Conservation (phyloP, 176 grass and related monocot genomes). For the Rhynchospora tenuis region DNA sequence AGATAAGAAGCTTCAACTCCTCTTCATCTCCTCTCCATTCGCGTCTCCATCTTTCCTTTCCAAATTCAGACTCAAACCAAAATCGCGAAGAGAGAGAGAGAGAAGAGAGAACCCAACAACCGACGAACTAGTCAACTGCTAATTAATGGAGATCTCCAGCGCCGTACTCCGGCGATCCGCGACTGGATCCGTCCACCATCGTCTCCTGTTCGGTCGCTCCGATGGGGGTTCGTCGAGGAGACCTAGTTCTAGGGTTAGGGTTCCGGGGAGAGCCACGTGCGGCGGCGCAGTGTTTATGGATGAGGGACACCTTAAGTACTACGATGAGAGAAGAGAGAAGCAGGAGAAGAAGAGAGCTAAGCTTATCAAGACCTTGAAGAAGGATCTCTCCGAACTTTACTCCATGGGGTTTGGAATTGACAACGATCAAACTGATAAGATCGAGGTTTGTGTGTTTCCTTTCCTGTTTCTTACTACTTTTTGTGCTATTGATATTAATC, state of each 20-base stretch:
- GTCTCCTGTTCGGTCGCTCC: not conserved
- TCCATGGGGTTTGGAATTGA: slow-evolving; percentile 11
- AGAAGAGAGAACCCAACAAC: not conserved
- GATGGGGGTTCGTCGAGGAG: not conserved
- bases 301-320: slow-evolving; percentile 29
- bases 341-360: slow-evolving; percentile 37
- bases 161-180: not conserved
- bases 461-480: not conserved
- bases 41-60: not conserved
- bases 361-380: slow-evolving; percentile 34
- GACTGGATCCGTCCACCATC: not conserved
- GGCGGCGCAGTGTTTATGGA: slow-evolving; percentile 19
- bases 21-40: not conserved
- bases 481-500: not conserved
- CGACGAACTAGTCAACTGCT: not conserved
- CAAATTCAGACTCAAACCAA: not conserved
- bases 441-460: slow-evolving; percentile 21
- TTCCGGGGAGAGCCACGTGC: not conserved
- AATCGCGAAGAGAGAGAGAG: not conserved
- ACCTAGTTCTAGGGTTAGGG: not conserved
- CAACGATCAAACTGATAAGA: slow-evolving; percentile 21
- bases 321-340: slow-evolving; percentile 10
- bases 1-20: too few relatives aligned
- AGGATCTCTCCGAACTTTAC: slow-evolving; percentile 28
- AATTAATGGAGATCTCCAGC: slow-evolving; percentile 37